Conservation (phyloP, 2,329 filamentous ascomycete genomes). For the Colletotrichum somersetense region DNA sequence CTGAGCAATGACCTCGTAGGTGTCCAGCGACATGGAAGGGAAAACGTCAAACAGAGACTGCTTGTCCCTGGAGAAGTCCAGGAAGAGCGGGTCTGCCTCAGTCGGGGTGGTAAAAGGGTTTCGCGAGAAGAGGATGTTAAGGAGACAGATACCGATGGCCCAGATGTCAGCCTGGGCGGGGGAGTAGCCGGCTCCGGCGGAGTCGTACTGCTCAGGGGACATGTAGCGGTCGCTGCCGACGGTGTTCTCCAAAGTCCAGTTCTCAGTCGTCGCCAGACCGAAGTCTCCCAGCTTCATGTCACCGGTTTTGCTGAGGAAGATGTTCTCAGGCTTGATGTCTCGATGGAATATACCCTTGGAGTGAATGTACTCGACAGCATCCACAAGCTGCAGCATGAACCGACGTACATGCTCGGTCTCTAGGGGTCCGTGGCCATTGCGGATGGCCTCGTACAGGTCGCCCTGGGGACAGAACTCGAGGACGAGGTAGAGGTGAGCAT, state of each 20-base stretch:
- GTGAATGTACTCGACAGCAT: slow-evolving; percentile 92
- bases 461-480: slow-evolving; percentile 96
- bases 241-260: slow-evolving; percentile 91
- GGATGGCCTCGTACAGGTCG: slow-evolving; percentile 97
- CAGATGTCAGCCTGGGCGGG: slow-evolving; percentile 95
- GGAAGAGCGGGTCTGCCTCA: slow-evolving; percentile 90
- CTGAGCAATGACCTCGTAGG: slow-evolving; percentile 91
- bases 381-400: slow-evolving; percentile 95
- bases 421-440: slow-evolving; percentile 85
- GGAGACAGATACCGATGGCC: slow-evolving; percentile 95
- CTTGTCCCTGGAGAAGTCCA: slow-evolving; percentile 92
- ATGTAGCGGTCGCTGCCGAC: slow-evolving; percentile 99
- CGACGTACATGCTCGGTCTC: slow-evolving; percentile 97
- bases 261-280: slow-evolving; percentile 88
- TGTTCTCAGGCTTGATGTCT: slow-evolving; percentile 99
- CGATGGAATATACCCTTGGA: slow-evolving; percentile 92
- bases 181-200: slow-evolving; percentile 87
- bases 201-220: slow-evolving; percentile 98
- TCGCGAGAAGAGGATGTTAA: slow-evolving; percentile 96
- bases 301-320: slow-evolving; percentile 89
- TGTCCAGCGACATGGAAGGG: slow-evolving; percentile 98
- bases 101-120: slow-evolving; percentile 96
- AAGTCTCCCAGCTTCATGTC: slow-evolving; percentile 98
- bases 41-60: slow-evolving; percentile 98
- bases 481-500: slow-evolving; percentile 90